phyloP scores from a whole-genome alignment of 176 grass and related monocot species.

The Zizania latifolia region DNA sequence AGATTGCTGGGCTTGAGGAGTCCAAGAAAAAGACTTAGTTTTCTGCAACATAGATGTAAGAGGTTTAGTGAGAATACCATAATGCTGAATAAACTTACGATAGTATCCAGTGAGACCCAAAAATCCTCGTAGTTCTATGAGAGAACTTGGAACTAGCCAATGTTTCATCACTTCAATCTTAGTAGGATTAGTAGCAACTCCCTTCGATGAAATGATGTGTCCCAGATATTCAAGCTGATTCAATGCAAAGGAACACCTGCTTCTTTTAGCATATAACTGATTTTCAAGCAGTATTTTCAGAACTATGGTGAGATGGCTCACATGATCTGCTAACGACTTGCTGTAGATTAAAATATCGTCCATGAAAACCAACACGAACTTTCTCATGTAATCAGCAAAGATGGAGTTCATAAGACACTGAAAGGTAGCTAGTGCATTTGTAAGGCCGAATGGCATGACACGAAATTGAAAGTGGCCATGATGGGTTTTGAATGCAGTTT shows the following conservation, averaged over 20 bases:
- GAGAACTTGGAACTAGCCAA: neutral
- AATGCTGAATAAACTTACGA: accelerated
- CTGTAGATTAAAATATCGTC: neutral
- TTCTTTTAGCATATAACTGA: neutral
- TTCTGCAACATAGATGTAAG: accelerated
- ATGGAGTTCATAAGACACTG: neutral
- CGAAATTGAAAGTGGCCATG: neutral
- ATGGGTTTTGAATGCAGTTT: neutral
- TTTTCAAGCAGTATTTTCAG: accelerated
- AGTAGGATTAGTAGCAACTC: neutral
- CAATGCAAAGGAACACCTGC: neutral
- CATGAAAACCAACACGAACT: neutral
- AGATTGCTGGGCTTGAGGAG: accelerated
- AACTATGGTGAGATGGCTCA: too few relatives aligned
- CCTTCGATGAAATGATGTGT: neutral
- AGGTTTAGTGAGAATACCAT: neutral
- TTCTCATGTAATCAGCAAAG: neutral
- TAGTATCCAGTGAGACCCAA: neutral
- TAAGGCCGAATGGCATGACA: neutral
- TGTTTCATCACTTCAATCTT: neutral
- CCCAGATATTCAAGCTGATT: neutral
- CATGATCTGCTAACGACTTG: neutral
- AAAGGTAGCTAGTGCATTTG: neutral
- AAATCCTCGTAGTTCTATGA: neutral
- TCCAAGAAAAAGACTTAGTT: accelerated